These are phyloP conservation scores for Fusarium nisikadoi DNA, from an alignment of 2,329 filamentous ascomycete species.

Conservation along the genomic window DNA sequence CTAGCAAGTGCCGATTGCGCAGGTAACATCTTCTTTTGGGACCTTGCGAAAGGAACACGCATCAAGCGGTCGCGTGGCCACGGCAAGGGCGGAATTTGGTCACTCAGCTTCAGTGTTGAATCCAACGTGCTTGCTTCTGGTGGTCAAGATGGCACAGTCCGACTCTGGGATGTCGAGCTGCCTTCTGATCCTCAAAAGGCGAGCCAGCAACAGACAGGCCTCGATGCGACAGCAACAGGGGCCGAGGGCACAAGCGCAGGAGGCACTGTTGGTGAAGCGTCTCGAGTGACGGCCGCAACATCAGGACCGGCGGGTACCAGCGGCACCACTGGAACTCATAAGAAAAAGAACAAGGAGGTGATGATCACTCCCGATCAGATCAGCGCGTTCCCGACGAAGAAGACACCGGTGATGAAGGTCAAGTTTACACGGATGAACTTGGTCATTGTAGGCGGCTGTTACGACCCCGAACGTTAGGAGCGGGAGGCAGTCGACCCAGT, in stretches of 20 bases:
- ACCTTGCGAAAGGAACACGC: constrained; percentile 83
- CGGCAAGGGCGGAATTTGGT: constrained; percentile 92
- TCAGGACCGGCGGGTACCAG: constrained; percentile 44
- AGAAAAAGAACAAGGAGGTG: constrained; percentile 90
- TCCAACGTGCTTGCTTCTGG: constrained; percentile 90
- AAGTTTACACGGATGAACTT: constrained; percentile 96
- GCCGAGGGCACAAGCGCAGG: constrained; percentile 53
- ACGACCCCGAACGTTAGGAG: constrained; percentile 62
- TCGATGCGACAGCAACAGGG: constrained; percentile 56
- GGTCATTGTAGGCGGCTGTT: constrained; percentile 83
- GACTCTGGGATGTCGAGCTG: constrained; percentile 90
- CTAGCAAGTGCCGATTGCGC: constrained; percentile 90
- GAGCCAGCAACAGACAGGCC: constrained; percentile 57
- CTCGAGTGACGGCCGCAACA: constrained; percentile 42
- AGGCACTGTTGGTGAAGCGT: constrained; percentile 44
- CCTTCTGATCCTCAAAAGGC: constrained; percentile 72
- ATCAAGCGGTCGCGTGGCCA: constrained; percentile 96
- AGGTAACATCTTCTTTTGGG: constrained; percentile 95
- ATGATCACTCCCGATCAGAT: constrained; percentile 94
- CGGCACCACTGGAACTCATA: constrained; percentile 52
- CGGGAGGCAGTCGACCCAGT: constrained; percentile 20
- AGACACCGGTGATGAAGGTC: constrained; percentile 92
- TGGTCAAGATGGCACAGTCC: constrained; percentile 90
- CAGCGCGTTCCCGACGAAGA: constrained; percentile 94
- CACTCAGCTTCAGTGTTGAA: constrained; percentile 91